Base-by-base conservation (phyloP, 805 yeast species). In the Wickerhamomyces bisporus region DNA sequence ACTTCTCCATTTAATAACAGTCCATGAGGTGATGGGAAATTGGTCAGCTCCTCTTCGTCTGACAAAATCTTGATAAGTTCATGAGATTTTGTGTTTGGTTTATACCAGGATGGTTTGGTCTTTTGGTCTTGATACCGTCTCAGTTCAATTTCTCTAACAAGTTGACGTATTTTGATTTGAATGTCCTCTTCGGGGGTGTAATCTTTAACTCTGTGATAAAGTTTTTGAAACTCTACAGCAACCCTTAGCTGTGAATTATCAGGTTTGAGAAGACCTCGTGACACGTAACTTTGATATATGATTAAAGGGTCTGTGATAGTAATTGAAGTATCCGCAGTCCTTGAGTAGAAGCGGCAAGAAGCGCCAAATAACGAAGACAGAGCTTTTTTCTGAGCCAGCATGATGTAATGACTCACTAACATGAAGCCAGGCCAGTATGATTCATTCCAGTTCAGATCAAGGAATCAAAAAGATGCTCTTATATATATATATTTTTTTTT, bases 201-300 rank as follows among this genome's bases (percentile, higher is more conserved):
- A 49, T 78, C 81, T 26, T 71, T 64, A 13, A 81, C 71, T 11
- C 83, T 61, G 39, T 68, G 62, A 50, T 78, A 80, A 12, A 78
- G 60, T 48, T 71, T 77, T 45, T 77, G 88, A 44, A 79, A 71
- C 56, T 77, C 81, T 24, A 72, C 68, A 50, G 79, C 81, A 2
- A 75, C 76, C 27, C 86, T 60, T n/a, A 75, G 60, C 53, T 77
- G 89, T n/a, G 64, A 63, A 17, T 67, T 73, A 49, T 83, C 88
- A 19, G 68, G 66, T 35, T 67, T 60, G 8, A 82, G 56, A 2
- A 70, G 40, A 3, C 86, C 86, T 32, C 65, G 61, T 2, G 62
- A 49, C 1, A 81, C 70, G 38, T 73, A 69, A 42, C 68, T 69
- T 43, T 73, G 73, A 48, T 83, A 82, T 3, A 81, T 47, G 5